A percentile compares a stretch with the other conserved stretches of the same genome.
phyloP scores from a whole-genome alignment of 441 rosid species.

The Metrosideros polymorpha region DNA sequence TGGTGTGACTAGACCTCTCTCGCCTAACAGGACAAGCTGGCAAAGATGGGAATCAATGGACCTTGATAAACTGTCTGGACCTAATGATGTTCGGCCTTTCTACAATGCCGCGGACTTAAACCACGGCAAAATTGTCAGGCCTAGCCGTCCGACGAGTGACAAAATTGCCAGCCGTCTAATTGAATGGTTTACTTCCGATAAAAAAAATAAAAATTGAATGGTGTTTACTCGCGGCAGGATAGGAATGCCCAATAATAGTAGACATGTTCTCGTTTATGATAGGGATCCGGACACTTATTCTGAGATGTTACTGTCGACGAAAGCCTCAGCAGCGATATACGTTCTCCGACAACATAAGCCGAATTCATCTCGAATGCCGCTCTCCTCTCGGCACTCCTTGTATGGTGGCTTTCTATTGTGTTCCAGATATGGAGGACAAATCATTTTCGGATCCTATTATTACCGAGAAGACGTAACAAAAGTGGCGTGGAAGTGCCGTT shows the following conservation, averaged over 20 bases:
- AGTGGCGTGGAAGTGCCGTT: too few species aligned
- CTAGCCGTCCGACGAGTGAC: neutral
- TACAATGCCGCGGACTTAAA: neutral
- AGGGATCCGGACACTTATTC: neutral
- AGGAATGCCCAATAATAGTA: too few species aligned
- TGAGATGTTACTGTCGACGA: neutral
- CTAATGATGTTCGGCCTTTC: neutral
- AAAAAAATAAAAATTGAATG: too few species aligned
- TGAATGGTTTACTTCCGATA: too few species aligned
- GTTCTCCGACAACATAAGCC: neutral
- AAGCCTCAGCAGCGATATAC: neutral
- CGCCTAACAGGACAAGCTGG: neutral
- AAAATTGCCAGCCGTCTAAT: too few species aligned
- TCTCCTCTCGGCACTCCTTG: neutral
- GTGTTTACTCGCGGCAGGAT: too few species aligned
- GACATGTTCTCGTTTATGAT: too few species aligned
- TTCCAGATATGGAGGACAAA: neutral
- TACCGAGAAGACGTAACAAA: too few species aligned
- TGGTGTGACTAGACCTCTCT: neutral
- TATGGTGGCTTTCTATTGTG: neutral
- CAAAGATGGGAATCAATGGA: neutral
- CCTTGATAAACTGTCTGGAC: fast-evolving
- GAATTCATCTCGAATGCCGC: neutral
- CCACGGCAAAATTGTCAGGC: neutral
- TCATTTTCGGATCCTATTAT: too few species aligned